Evolutionary conservation across 2,329 filamentous ascomycete species (phyloP).

Genomic region (Biscogniauxia marginata): DNA sequence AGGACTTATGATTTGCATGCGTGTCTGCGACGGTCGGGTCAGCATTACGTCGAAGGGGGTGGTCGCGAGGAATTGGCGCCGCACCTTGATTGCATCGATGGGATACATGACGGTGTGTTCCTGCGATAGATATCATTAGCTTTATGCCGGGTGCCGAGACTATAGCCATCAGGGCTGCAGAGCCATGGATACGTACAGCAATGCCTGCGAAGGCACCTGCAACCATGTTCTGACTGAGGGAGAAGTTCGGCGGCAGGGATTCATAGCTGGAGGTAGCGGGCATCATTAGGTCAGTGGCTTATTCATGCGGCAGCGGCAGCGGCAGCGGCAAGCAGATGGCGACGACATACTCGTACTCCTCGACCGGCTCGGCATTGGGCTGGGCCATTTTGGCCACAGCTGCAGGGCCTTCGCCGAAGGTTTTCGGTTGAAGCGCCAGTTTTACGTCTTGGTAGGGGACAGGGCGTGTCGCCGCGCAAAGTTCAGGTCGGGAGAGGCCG

Average conservation of each 20-base stretch:
- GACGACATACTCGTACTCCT: conserved; percentile 64
- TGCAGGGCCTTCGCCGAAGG: conserved; percentile 62
- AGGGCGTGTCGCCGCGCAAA: conserved; percentile 13
- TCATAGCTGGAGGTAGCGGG: conserved; percentile 64
- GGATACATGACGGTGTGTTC: conserved; percentile 99
- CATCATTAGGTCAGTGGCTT: conserved; percentile 1
- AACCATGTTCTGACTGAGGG: conserved; percentile 88
- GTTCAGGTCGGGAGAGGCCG: conserved; percentile 1
- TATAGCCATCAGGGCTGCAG: background rate
- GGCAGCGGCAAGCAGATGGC: background rate
- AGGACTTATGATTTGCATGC: conserved; percentile 95
- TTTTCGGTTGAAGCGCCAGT: conserved; percentile 62
- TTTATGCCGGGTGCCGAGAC: background rate
- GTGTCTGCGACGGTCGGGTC: conserved; percentile 61
- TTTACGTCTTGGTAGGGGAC: conserved; percentile 42
- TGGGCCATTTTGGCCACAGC: conserved; percentile 70
- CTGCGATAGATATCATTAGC: conserved; percentile 42
- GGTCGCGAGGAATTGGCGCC: conserved; percentile 22
- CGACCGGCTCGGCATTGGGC: conserved; percentile 61
- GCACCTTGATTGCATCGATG: conserved; percentile 94
- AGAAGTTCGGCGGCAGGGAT: conserved; percentile 90
- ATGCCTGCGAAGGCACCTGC: conserved; percentile 97
- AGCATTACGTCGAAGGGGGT: conserved; percentile 17
- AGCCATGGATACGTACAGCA: conserved; percentile 56
- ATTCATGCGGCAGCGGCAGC: background rate